A percentile compares a stretch with the other conserved stretches of the same genome.
These are phyloP conservation scores for Breviolum minutum DNA, from an alignment of 73 alveolate species.

Conservation along the genomic window DNA sequence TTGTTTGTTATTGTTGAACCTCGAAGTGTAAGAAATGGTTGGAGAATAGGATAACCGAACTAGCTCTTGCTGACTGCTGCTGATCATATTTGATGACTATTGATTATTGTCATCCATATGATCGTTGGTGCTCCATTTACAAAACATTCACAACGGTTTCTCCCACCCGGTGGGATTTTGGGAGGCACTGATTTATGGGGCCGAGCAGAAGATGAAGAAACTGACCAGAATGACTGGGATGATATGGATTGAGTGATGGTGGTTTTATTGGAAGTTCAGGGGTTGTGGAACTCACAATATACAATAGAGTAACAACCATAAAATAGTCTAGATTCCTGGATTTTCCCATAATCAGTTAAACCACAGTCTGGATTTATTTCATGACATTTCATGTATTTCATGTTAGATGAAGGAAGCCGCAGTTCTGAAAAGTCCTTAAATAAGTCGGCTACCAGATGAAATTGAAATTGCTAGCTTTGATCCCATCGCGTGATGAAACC, in stretches of 20 bases:
- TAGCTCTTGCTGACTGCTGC: background rate
- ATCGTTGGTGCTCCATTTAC: no score
- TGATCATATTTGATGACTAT: background rate
- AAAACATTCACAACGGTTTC: background rate
- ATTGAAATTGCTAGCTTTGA: background rate
- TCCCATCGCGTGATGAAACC: no score
- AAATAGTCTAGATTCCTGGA: no score
- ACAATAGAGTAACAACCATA: no score
- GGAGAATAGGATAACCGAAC: background rate
- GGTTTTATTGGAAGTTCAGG: no score
- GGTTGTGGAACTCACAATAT: no score
- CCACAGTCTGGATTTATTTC: no score
- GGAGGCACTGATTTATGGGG: constrained; percentile 85
- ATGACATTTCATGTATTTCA: background rate
- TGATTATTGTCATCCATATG: no score
- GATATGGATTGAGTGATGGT: background rate
- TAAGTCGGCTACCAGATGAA: no score
- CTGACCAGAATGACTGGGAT: background rate
- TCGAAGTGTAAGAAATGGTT: background rate
- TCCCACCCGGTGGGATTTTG: background rate
- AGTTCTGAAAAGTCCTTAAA: no score
- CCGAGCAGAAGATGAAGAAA: constrained; percentile 80
- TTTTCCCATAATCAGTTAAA: no score
- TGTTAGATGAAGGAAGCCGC: background rate
- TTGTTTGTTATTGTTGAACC: background rate